phyloP scores from a whole-genome alignment of 495 filamentous ascomycete species.

The Chaetomium tenue region DNA sequence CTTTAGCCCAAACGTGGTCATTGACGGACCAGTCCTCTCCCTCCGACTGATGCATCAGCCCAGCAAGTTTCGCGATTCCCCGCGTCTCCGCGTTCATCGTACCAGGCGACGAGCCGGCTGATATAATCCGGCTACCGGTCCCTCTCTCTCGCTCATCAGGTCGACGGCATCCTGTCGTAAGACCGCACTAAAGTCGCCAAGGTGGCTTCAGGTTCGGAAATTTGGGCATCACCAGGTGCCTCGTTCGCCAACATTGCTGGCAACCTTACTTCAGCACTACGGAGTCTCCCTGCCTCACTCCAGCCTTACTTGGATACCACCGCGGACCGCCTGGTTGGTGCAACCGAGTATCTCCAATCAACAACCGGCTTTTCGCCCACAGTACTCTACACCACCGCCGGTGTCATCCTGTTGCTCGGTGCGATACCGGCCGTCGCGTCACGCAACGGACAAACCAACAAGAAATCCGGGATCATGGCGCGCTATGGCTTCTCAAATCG shows the following conservation, averaged over 20 bases:
- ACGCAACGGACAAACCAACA: constrained; percentile 35
- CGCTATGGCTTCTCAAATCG: constrained; percentile 58
- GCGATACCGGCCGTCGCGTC: constrained; percentile 51
- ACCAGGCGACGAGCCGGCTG: constrained; percentile 22
- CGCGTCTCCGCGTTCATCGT: constrained; percentile 19
- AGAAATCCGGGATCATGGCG: constrained; percentile 52
- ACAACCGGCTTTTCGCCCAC: constrained; percentile 50
- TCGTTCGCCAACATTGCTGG: constrained; percentile 42
- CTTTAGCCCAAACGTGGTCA: constrained; percentile 23
- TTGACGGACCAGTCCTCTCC: constrained; percentile 25
- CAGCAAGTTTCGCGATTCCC: constrained; percentile 23
- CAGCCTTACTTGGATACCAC: constrained; percentile 50
- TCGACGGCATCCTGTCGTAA: constrained; percentile 42
- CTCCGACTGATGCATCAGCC: constrained; percentile 26
- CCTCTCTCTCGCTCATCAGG: constrained; percentile 22
- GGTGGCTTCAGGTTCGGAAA: constrained; percentile 53
- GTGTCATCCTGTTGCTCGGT: constrained; percentile 46
- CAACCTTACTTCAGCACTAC: constrained; percentile 42
- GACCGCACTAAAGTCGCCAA: constrained; percentile 47
- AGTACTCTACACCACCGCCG: constrained; percentile 46
- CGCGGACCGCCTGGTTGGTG: constrained; percentile 48
- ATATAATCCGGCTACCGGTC: constrained; percentile 21
- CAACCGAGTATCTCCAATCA: constrained; percentile 55
- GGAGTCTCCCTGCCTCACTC: constrained; percentile 43
- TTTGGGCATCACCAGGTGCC: constrained; percentile 54